These are phyloP conservation scores for Candida sanyaensis DNA, from an alignment of 1,139 yeast genomes.

Conservation along the genomic window DNA sequence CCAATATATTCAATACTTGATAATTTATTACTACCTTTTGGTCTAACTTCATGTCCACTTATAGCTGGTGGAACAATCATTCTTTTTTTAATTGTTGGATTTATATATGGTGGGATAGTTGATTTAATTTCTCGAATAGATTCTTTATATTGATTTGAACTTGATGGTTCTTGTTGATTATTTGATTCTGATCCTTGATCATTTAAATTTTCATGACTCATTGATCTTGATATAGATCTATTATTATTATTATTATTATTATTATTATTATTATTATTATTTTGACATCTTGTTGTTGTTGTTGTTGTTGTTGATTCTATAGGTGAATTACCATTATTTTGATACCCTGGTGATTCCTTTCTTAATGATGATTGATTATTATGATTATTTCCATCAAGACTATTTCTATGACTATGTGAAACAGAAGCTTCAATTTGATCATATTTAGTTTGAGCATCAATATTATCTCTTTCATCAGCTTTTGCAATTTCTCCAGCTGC, in stretches of 20 bases:
- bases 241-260: background rate
- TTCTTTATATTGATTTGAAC: background rate
- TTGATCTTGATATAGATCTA: background rate
- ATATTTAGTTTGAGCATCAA: slow-evolving; percentile 62
- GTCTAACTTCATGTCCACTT: slow-evolving; percentile 48
- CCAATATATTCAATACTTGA: slow-evolving; percentile 70
- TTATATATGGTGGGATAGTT: slow-evolving; percentile 17
- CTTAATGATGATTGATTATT: background rate
- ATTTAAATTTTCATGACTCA: background rate
- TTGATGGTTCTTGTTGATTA: background rate
- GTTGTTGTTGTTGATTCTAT: too few relatives aligned
- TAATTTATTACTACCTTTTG: slow-evolving; percentile 52
- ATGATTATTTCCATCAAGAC: slow-evolving; percentile 4
- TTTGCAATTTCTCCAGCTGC: slow-evolving; percentile 75
- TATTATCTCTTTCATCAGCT: slow-evolving; percentile 65
- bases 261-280: background rate
- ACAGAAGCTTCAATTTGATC: slow-evolving; percentile 40
- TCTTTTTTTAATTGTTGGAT: slow-evolving; percentile 16
- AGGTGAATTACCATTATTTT: too few relatives aligned
- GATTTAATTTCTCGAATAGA: background rate
- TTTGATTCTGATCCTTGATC: too few relatives aligned
- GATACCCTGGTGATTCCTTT: too few relatives aligned
- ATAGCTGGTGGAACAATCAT: slow-evolving; percentile 41
- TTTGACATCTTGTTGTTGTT: too few relatives aligned
- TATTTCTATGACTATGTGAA: slow-evolving; percentile 9